Evolutionary conservation across 352 stramenopile genomes (phyloP).

Genomic region (Globisporangium irregulare): DNA sequence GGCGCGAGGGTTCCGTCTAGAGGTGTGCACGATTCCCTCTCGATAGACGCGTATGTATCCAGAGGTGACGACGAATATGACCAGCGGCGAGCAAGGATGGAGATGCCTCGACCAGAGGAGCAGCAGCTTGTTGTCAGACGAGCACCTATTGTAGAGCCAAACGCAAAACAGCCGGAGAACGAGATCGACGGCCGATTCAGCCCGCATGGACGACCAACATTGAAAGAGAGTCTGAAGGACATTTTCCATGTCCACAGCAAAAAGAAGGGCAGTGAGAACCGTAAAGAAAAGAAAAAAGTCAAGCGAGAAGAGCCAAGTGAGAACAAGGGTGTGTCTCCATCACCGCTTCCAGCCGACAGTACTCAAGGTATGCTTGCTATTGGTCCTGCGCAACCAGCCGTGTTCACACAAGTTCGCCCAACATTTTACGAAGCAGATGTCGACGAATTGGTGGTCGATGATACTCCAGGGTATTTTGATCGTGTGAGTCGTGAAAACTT

Average conservation of each 20-base stretch:
- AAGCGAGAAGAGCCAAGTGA: constrained; percentile 16
- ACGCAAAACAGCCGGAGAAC: neutral
- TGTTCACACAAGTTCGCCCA: constrained; percentile 6
- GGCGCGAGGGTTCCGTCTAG: neutral
- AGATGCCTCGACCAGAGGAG: constrained; percentile 14
- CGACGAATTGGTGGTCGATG: constrained; percentile 57
- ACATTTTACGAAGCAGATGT: constrained; percentile 48
- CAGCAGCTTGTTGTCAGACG: neutral
- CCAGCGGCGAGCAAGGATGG: constrained; percentile 1
- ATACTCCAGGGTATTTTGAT: constrained; percentile 62
- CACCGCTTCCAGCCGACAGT: neutral
- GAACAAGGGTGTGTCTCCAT: neutral
- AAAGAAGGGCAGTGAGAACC: neutral
- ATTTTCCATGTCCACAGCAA: constrained; percentile 27
- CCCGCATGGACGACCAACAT: constrained; percentile 16
- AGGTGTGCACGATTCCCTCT: neutral
- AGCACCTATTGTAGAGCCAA: neutral
- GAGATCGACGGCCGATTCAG: neutral
- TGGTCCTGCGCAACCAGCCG: constrained; percentile 1
- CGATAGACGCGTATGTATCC: constrained; percentile 14
- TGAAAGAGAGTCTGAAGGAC: constrained; percentile 38
- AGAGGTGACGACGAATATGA: constrained; percentile 1
- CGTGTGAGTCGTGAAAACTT: constrained; percentile 7
- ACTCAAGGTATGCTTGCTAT: neutral
- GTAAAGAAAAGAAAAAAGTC: constrained; percentile 18